phyloP scores from a whole-genome alignment of 148 eudicot species.

The Cornus suecica region DNA sequence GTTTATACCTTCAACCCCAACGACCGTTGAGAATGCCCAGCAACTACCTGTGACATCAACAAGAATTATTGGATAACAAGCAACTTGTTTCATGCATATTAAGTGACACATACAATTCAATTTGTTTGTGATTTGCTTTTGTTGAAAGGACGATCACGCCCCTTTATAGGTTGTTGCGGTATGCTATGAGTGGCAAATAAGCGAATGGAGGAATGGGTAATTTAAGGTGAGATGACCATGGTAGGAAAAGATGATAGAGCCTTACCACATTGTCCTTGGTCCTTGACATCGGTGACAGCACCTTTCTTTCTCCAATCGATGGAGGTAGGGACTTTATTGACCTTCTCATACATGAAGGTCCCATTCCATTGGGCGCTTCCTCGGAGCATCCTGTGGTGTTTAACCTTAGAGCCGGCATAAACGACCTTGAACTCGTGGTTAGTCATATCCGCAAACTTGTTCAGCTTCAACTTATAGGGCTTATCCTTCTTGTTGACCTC shows the following conservation, averaged over 20 bases:
- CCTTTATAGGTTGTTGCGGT: neutral
- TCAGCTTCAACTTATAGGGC: conserved; percentile 83
- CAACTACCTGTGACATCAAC: conserved; percentile 68
- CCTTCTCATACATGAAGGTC: conserved; percentile 65
- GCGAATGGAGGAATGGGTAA: too few species aligned
- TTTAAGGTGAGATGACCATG: neutral
- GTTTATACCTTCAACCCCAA: conserved; percentile 82
- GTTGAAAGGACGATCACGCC: neutral
- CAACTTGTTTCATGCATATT: neutral
- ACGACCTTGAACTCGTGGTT: conserved; percentile 62
- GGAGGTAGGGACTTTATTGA: conserved; percentile 45
- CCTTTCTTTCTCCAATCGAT: conserved; percentile 91
- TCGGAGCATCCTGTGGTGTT: conserved; percentile 62
- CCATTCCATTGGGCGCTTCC: conserved; percentile 27
- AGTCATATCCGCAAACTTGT: conserved; percentile 90
- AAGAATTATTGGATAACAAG: neutral
- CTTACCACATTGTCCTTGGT: conserved; percentile 92
- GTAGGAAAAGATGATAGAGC: neutral
- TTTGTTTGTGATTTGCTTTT: neutral
- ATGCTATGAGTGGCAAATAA: too few species aligned
- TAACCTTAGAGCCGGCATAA: conserved; percentile 64
- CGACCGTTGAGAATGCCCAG: conserved; percentile 96
- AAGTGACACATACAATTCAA: neutral
- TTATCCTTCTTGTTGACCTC: conserved; percentile 61
- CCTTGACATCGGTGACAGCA: conserved; percentile 65